Conservation (phyloP, 306 rosid genomes). For the Luffa aegyptiaca region DNA sequence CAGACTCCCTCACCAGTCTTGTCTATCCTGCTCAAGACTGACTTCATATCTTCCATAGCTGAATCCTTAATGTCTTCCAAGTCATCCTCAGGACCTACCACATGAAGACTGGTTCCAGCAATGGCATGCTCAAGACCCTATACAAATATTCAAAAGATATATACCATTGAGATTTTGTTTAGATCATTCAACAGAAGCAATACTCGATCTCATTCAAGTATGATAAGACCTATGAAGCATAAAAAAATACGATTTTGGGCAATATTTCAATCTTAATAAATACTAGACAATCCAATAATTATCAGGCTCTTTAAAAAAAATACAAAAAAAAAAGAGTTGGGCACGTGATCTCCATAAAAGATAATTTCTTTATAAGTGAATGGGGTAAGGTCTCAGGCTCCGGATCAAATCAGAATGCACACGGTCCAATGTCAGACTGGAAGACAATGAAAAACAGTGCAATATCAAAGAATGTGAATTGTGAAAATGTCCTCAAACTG, state of each 20-base stretch:
- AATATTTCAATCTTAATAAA: background rate
- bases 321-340: background rate
- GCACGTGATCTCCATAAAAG: background rate
- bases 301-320: background rate
- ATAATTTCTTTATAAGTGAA: background rate
- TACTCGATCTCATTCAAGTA: background rate
- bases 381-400: background rate
- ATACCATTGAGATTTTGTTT: background rate
- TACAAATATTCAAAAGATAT: slow-evolving; percentile 10
- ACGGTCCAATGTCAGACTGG: background rate
- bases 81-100: slow-evolving; percentile 79
- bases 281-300: background rate
- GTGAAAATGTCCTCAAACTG: background rate
- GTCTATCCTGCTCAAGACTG: slow-evolving; percentile 84
- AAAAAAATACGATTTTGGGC: background rate
- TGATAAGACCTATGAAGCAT: background rate
- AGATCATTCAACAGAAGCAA: background rate
- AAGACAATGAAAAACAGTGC: background rate
- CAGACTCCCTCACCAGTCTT: slow-evolving; percentile 93
- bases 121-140: slow-evolving; percentile 98
- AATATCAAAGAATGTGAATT: background rate
- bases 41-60: slow-evolving; percentile 79
- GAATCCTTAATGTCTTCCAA: slow-evolving; percentile 59
- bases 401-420: background rate
- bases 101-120: slow-evolving; percentile 80